Conservation (phyloP, 345 rosid genomes). For the Isatis tinctoria region DNA sequence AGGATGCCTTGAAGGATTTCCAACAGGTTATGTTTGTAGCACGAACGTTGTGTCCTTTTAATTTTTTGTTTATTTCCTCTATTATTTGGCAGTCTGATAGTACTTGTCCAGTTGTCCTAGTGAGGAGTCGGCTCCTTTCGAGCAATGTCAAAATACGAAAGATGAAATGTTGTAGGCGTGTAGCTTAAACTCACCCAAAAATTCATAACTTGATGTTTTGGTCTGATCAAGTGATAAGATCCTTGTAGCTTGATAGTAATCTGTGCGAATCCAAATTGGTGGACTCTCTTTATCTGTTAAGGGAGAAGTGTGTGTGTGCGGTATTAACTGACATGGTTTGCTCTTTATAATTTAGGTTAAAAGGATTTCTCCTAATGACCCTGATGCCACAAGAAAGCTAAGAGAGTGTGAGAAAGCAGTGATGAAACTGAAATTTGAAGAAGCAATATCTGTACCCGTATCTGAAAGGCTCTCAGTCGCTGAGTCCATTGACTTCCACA, state of each 20-base stretch:
- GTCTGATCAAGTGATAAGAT: conserved; percentile 17
- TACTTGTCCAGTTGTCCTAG: neutral
- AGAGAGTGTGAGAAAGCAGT: conserved; percentile 96
- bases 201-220: neutral
- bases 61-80: neutral
- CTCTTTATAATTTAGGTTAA: conserved; percentile 55
- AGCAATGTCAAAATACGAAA: neutral
- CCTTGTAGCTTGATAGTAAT: conserved; percentile 1
- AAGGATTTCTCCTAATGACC: conserved; percentile 85
- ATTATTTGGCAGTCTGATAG: neutral
- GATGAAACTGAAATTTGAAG: conserved; percentile 91
- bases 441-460: conserved; percentile 81
- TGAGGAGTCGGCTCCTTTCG: neutral
- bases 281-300: neutral
- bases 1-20: conserved; percentile 93
- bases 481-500: conserved; percentile 73
- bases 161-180: neutral
- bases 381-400: conserved; percentile 85
- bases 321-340: neutral
- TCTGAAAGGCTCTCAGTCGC: conserved; percentile 74
- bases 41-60: neutral
- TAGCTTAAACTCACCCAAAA: neutral
- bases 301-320: neutral
- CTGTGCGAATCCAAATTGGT: neutral
- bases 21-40: conserved; percentile 56